Percentiles rank a stretch among this genome's conserved stretches.
These are phyloP conservation scores for Neurospora discreta DNA, from an alignment of 495 filamentous ascomycete species.

Conservation along the genomic window DNA sequence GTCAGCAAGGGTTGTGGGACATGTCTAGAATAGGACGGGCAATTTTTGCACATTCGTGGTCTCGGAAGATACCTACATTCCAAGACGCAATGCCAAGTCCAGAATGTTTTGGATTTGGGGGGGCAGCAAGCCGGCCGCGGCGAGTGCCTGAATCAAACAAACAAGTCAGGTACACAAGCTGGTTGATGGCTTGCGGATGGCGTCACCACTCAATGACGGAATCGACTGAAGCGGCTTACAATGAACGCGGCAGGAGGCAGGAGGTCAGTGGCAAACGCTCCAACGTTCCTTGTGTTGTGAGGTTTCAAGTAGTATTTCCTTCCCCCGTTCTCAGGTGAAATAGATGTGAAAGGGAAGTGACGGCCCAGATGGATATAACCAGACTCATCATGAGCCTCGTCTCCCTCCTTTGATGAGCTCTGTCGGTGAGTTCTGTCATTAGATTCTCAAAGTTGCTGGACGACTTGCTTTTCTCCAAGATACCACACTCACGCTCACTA, in stretches of 20 bases:
- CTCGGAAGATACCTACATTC: neutral
- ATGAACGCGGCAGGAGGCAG: neutral
- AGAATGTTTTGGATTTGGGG: neutral
- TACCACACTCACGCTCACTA: constrained; percentile 2
- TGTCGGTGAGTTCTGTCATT: neutral
- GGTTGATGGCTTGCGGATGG: neutral
- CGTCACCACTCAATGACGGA: neutral
- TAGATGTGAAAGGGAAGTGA: neutral
- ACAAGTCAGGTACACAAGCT: neutral
- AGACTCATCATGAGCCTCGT: neutral
- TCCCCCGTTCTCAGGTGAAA: neutral
- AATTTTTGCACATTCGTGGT: neutral
- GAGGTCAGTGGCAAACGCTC: neutral
- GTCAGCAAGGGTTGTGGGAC: neutral
- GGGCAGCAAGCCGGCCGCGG: neutral
- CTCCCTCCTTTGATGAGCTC: neutral
- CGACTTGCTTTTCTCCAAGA: neutral
- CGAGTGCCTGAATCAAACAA: neutral
- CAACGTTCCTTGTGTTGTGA: neutral
- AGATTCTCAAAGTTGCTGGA: neutral
- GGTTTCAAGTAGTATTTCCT: neutral
- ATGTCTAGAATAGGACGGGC: neutral
- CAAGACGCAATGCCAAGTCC: neutral
- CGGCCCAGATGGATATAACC: neutral
- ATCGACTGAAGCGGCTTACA: neutral